These are phyloP conservation scores for Oryza rufipogon DNA, from an alignment of 176 grass and related monocot genomes.

Conservation along the genomic window DNA sequence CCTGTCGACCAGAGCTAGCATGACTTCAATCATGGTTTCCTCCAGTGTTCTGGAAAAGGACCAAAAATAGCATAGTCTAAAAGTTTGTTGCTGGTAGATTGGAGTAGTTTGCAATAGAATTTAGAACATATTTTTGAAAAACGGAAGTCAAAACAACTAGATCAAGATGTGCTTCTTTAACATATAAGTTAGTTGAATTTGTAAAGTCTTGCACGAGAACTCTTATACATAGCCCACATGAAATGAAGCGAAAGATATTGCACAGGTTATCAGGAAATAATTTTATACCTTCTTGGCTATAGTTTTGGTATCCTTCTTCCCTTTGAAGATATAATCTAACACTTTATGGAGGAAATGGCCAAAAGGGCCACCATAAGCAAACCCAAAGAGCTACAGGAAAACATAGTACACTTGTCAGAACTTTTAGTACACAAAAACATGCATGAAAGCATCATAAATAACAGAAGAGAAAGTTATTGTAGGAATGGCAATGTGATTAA, in stretches of 20 bases:
- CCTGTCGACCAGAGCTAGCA: neutral
- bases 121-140: neutral
- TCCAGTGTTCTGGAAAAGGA: neutral
- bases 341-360: conserved; percentile 81
- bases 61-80: neutral
- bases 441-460: conserved; percentile 27
- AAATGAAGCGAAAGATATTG: neutral
- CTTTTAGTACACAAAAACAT: conserved; percentile 1
- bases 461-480: conserved; percentile 10
- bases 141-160: neutral
- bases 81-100: neutral
- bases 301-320: conserved; percentile 87
- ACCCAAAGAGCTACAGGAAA: conserved; percentile 69
- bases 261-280: neutral
- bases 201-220: neutral
- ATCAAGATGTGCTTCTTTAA: neutral
- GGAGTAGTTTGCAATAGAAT: conserved; percentile 21
- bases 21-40: neutral
- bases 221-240: conserved; percentile 9
- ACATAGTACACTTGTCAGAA: conserved; percentile 24
- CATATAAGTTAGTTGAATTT: neutral
- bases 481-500: neutral
- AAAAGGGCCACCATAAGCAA: conserved; percentile 88
- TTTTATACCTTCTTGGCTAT: conserved; percentile 85
- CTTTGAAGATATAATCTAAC: conserved; percentile 87